These are phyloP conservation scores for Allium sativum DNA, from an alignment of 106 monocot species.

Conservation along the genomic window DNA sequence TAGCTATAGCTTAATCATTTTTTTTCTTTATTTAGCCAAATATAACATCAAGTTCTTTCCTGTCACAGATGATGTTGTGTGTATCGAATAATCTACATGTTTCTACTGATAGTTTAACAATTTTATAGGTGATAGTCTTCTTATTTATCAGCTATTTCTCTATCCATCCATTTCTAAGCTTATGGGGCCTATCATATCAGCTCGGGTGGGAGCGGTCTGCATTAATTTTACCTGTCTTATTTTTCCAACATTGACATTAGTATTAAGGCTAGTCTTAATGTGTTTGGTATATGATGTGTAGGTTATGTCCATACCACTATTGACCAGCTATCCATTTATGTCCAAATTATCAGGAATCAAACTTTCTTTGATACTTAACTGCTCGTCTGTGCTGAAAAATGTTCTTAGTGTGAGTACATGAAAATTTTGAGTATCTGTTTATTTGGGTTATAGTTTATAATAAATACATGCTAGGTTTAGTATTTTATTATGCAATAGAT, in stretches of 20 bases:
- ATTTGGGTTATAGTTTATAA: background rate
- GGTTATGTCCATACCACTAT: conserved; percentile 49
- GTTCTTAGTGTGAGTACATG: conserved; percentile 54
- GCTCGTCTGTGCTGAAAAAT: conserved; percentile 59
- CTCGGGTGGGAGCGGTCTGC: conserved; percentile 44
- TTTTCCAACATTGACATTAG: background rate
- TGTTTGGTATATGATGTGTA: conserved; percentile 20
- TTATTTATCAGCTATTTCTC: conserved; percentile 41
- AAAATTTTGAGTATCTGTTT: background rate
- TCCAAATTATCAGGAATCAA: conserved; percentile 44
- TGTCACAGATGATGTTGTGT: too few relatives aligned
- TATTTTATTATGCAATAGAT: too few relatives aligned
- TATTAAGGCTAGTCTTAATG: background rate
- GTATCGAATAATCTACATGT: background rate
- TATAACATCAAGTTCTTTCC: too few relatives aligned
- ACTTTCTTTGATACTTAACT: conserved; percentile 40
- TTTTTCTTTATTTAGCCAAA: too few relatives aligned
- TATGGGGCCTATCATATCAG: conserved; percentile 21
- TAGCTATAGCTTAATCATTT: too few relatives aligned
- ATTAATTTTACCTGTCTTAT: background rate
- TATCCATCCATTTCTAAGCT: conserved; percentile 24
- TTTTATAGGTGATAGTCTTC: conserved; percentile 29
- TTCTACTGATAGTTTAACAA: background rate
- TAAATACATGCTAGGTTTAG: background rate
- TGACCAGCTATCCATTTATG: conserved; percentile 49